Percentiles rank a stretch among this genome's conserved stretches.
Conservation (phyloP, 1,139 yeast species). For the Pichia sp. region DNA sequence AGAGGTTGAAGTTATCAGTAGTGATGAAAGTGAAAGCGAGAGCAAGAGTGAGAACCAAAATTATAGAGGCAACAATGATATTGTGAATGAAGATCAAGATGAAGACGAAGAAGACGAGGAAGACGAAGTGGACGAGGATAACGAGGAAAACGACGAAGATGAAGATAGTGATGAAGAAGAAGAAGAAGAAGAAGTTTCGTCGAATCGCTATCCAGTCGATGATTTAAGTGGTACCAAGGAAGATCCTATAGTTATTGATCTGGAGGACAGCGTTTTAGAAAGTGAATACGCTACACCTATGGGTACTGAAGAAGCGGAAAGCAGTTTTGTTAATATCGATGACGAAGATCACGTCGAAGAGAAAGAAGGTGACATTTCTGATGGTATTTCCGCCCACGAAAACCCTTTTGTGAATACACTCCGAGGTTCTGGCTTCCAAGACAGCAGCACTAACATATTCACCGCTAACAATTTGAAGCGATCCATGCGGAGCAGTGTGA, state of each 20-base stretch:
- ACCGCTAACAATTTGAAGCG: no score
- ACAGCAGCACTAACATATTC: no score
- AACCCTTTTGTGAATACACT: no score
- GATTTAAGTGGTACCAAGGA: constrained; percentile 16
- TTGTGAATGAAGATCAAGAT: background rate
- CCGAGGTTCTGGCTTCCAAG: no score
- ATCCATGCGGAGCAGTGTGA: no score
- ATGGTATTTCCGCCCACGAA: no score
- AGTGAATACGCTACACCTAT: no score
- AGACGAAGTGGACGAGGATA: background rate
- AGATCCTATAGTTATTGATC: constrained; percentile 22
- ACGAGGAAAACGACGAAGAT: background rate
- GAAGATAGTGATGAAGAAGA: background rate
- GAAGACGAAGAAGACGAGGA: background rate
- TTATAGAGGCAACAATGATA: background rate
- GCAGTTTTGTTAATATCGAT: background rate
- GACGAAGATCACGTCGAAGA: background rate
- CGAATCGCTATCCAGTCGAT: background rate
- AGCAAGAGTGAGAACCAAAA: no score
- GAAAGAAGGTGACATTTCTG: background rate
- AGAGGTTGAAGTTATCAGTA: background rate
- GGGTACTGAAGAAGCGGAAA: constrained; percentile 5
- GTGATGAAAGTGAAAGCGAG: no score
- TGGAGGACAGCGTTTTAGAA: constrained; percentile 7
- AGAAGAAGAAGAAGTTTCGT: background rate